These are phyloP conservation scores for Rusavskia elegans DNA, from an alignment of 495 filamentous ascomycete species.

Conservation along the genomic window DNA sequence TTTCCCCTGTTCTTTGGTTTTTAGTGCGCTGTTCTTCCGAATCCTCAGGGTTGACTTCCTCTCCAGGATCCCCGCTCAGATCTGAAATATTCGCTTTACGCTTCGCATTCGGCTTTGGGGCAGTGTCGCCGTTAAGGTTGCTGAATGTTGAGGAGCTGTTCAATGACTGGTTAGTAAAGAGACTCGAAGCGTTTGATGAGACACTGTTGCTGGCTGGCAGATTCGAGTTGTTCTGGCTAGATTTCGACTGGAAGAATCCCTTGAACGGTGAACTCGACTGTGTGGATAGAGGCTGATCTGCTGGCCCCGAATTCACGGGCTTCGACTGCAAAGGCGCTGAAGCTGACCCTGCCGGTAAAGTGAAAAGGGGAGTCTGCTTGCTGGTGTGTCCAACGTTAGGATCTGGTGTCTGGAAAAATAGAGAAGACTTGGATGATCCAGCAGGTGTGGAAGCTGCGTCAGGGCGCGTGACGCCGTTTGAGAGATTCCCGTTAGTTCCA, in stretches of 20 bases:
- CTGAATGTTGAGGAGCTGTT: conserved; percentile 14
- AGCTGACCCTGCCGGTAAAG: not conserved
- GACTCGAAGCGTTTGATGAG: not conserved
- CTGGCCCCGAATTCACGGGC: not conserved
- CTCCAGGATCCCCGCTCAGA: conserved; percentile 36
- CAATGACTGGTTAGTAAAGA: not conserved
- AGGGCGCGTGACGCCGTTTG: not conserved
- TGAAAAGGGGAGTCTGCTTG: not conserved
- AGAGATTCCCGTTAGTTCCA: not conserved
- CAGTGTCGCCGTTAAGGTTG: conserved; percentile 8
- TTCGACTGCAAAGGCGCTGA: not conserved
- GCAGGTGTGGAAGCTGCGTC: not conserved
- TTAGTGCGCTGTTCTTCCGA: conserved; percentile 31
- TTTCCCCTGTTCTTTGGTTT: conserved; percentile 20
- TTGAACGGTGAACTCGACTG: not conserved
- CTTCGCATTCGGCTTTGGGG: conserved; percentile 29
- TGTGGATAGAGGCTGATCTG: not conserved
- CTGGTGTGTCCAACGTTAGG: not conserved
- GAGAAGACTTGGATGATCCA: not conserved
- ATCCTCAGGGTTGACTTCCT: conserved; percentile 31
- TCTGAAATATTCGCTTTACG: conserved; percentile 36
- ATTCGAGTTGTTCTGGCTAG: not conserved
- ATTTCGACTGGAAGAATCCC: not conserved
- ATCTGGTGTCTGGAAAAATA: not conserved
- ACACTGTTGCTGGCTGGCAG: not conserved